Evolutionary conservation across 2,329 filamentous ascomycete species (phyloP), one percentile per base, ranked within the genome.

Genomic region (Aspergillus ruber): DNA sequence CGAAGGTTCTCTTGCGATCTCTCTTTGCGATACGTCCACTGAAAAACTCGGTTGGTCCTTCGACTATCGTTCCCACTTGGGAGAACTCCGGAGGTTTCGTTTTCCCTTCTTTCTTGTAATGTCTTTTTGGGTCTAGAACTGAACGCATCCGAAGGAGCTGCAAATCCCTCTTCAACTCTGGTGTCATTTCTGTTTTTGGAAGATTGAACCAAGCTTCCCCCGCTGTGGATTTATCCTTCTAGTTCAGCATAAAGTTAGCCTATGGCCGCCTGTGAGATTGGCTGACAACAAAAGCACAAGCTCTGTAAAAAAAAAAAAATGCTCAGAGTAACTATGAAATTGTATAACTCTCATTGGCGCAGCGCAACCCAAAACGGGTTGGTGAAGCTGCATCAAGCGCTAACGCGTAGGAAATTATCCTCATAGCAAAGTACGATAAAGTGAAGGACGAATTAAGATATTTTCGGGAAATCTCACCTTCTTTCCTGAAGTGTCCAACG

Each of bases 91-190:
- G 93, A 1, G 85, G 71, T 51, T 81, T 75, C 49, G 80, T 77
- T 63, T 86, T 90, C 47, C 82, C 78, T 44, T 91, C 84, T 68
- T 96, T 97, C 67, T 91, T 94, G 76, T 95, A 95, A 61, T 91
- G 86, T 43, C 86, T 79, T 65, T 97, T 91, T 1, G 90, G 84
- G 56, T 97, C 91, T 18, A 97, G 77, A 17, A 95, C 84, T 47
- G 84, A 85, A 66, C 93, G 83, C 85, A 96, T 91, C 55, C 88
- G 84, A 50, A 98, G 75, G 9, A 97, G 75, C 68, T 96, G 90
- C 44, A 96, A 76, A 64, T 98, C 91, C 57, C 89, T 81, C 70
- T 90, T 95, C 52, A 96, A 76, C 62, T 94, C 84, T 7, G 89
- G 82, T 0, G 90, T 95, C 44, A 95, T 71, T 44, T 88, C 77